phyloP scores from a whole-genome alignment of 1,284 basidiomycete genomes.

The Marasmius oreades region DNA sequence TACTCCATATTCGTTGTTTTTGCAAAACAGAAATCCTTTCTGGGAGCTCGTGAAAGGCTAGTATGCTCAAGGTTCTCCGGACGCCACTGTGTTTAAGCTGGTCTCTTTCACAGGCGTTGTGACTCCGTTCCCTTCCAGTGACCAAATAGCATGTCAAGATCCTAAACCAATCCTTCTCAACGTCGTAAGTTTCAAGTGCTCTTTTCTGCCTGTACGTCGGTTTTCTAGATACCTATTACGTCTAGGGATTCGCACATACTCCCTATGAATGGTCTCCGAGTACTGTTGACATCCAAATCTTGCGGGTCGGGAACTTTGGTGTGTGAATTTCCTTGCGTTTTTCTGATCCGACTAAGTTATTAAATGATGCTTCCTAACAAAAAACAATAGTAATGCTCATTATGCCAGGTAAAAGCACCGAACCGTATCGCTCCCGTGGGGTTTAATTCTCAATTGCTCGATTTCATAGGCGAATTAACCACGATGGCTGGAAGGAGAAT shows the following conservation, averaged over 20 bases:
- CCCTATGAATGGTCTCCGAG: conserved; percentile 79
- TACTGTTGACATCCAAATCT: conserved; percentile 77
- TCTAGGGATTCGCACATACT: conserved; percentile 56
- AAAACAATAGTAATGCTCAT: conserved; percentile 58
- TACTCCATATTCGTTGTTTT: conserved; percentile 12
- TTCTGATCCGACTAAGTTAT: neutral
- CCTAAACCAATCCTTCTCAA: conserved; percentile 83
- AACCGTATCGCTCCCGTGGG: neutral
- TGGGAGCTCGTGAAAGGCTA: conserved; percentile 76
- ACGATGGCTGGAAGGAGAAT: conserved; percentile 59
- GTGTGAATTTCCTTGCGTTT: conserved; percentile 12
- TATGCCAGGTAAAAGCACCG: conserved; percentile 54
- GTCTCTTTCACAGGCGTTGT: conserved; percentile 44
- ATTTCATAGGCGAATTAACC: conserved; percentile 39
- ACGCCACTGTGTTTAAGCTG: conserved; percentile 10
- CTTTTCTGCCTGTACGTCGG: conserved; percentile 2
- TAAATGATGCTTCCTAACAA: conserved; percentile 1
- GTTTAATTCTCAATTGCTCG: neutral
- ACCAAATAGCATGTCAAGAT: conserved; percentile 69
- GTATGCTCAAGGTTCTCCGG: neutral
- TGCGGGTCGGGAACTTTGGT: conserved; percentile 73
- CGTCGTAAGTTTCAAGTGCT: conserved; percentile 40
- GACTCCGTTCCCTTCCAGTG: conserved; percentile 55
- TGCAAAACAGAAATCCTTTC: conserved; percentile 64
- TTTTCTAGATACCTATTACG: conserved; percentile 5